Evolutionary conservation across 208 protist species (phyloP).

Genomic region (Histomonas meleagridis): DNA sequence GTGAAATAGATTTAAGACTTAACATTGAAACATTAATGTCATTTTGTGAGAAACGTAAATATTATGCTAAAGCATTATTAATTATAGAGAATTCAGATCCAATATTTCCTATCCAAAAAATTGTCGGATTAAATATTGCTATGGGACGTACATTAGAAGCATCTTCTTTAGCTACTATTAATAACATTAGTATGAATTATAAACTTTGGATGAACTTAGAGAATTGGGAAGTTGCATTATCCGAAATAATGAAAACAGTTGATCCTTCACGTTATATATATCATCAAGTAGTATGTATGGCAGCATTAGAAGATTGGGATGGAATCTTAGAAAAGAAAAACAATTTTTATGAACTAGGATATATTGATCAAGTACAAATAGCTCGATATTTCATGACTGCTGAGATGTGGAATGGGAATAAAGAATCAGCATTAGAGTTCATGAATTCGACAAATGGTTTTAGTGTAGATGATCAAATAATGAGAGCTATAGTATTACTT

Average conservation of each 20-base stretch:
- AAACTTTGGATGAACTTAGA: conserved; percentile 6
- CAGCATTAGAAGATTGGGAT: conserved; percentile 31
- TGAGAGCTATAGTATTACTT: background rate
- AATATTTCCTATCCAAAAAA: background rate
- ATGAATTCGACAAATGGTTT: background rate
- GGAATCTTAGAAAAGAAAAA: background rate
- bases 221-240: background rate
- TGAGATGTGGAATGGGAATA: background rate
- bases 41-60: background rate
- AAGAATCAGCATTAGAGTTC: background rate
- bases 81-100: background rate
- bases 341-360: background rate
- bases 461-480: background rate
- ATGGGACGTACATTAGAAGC: background rate
- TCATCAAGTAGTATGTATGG: conserved; percentile 22
- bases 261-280: background rate
- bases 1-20: background rate
- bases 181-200: background rate
- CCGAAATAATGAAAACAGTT: background rate
- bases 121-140: background rate
- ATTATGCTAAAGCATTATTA: conserved; percentile 1
- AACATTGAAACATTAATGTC: background rate
- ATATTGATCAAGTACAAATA: background rate
- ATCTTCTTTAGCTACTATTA: background rate
- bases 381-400: conserved; percentile 26